Percentiles rank a stretch among this genome's conserved stretches.
These are phyloP conservation scores for Glomus cerebriforme DNA, from an alignment of 192 early-diverging fungal genomes.

Conservation along the genomic window DNA sequence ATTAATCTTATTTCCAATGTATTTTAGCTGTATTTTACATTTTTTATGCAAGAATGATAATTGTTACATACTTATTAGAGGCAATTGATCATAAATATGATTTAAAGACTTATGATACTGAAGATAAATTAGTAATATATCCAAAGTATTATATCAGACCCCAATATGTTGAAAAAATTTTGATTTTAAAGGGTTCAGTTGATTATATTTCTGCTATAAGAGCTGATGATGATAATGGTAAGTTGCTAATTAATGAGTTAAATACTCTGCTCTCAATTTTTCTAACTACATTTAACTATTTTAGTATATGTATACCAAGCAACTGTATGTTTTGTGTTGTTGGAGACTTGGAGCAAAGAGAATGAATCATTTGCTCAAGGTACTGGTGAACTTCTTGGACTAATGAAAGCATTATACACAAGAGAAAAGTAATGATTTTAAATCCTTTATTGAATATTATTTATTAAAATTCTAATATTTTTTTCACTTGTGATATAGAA, in stretches of 20 bases:
- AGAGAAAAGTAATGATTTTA: too few relatives aligned
- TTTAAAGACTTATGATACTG: background rate
- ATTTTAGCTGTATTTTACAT: too few relatives aligned
- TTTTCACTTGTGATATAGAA: background rate
- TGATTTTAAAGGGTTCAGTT: background rate
- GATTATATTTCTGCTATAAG: slow-evolving; percentile 5
- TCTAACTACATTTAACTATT: slow-evolving; percentile 14
- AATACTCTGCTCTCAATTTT: slow-evolving; percentile 16
- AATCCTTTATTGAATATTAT: too few relatives aligned
- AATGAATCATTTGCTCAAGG: slow-evolving; percentile 12
- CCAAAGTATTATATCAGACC: slow-evolving; percentile 9
- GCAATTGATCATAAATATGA: slow-evolving; percentile 13
- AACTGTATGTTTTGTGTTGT: background rate
- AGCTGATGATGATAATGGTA: background rate
- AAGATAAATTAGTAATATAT: slow-evolving; percentile 9
- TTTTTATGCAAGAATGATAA: background rate
- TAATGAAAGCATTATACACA: background rate
- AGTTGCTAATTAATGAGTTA: background rate
- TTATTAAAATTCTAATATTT: too few relatives aligned
- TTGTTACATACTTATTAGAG: slow-evolving; percentile 7
- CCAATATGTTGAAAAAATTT: background rate
- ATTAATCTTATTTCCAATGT: too few relatives aligned
- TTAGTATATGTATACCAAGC: slow-evolving; percentile 1
- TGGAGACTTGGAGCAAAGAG: too few relatives aligned
- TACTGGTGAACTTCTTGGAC: slow-evolving; percentile 7